Evolutionary conservation across 1,284 basidiomycete species (phyloP).

Genomic region (Heterobasidion occidentale): DNA sequence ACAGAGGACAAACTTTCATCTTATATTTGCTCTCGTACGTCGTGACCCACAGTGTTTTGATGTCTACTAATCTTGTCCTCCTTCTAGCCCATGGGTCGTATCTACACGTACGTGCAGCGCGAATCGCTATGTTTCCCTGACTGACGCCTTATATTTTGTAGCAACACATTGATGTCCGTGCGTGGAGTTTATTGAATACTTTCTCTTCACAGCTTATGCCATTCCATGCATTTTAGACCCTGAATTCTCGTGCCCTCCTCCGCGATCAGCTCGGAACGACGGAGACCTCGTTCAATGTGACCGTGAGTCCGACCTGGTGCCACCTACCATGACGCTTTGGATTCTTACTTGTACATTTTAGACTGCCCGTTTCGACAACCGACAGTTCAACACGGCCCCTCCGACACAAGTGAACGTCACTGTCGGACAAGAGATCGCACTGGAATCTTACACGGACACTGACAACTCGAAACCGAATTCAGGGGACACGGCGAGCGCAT

Average conservation of each 20-base stretch:
- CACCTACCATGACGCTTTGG: neutral
- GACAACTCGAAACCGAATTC: neutral
- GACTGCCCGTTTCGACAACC: neutral
- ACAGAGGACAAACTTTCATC: slow-evolving; percentile 10
- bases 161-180: neutral
- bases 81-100: neutral
- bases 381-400: neutral
- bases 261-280: neutral
- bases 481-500: neutral
- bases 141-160: neutral
- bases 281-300: neutral
- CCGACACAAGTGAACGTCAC: neutral
- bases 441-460: neutral
- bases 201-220: neutral
- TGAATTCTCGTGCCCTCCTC: neutral
- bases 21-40: slow-evolving; percentile 7
- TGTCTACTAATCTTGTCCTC: neutral
- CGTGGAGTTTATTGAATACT: neutral
- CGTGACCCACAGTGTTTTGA: neutral
- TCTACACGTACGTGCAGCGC: slow-evolving; percentile 1
- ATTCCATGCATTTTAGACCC: neutral
- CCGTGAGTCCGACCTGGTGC: slow-evolving; percentile 13
- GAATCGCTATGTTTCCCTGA: neutral
- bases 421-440: neutral
- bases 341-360: neutral